Conservation (phyloP, 306 rosid species). For the Medicago truncatula region DNA sequence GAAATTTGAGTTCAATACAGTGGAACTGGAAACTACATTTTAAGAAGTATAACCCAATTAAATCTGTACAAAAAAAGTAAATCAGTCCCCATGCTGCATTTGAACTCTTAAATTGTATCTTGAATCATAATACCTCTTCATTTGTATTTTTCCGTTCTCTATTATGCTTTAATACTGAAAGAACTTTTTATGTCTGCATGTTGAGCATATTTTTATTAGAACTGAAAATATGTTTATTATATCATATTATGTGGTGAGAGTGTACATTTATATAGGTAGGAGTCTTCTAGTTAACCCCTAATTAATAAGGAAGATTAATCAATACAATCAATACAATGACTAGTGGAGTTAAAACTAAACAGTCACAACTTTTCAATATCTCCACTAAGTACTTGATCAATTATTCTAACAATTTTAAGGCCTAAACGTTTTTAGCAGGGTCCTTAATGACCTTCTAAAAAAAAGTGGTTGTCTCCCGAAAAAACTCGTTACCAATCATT, state of each 20-base stretch:
- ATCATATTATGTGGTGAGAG: too few relatives aligned
- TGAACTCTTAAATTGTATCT: constrained; percentile 15
- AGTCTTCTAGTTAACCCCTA: too few relatives aligned
- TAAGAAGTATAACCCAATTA: constrained; percentile 6
- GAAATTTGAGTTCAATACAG: constrained; percentile 8
- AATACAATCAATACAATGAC: too few relatives aligned
- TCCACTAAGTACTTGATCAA: too few relatives aligned
- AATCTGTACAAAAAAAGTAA: background rate
- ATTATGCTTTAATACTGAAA: constrained; percentile 21
- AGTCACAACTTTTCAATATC: too few relatives aligned
- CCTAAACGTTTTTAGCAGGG: background rate
- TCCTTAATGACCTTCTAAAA: background rate
- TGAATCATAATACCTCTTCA: constrained; percentile 32
- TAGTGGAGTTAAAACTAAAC: too few relatives aligned
- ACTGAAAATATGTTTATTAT: too few relatives aligned
- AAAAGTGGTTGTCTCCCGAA: background rate
- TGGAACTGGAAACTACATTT: constrained; percentile 14
- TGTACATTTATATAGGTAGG: too few relatives aligned
- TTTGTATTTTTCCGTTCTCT: background rate
- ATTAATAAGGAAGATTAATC: too few relatives aligned
- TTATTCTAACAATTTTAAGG: too few relatives aligned
- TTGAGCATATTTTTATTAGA: too few relatives aligned
- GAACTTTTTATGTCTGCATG: constrained; percentile 4
- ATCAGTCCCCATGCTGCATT: background rate
- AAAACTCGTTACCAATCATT: background rate